A percentile compares a stretch with the other conserved stretches of the same genome.
Conservation (phyloP, 257 asterid species). For the Plectranthus barbatus region DNA sequence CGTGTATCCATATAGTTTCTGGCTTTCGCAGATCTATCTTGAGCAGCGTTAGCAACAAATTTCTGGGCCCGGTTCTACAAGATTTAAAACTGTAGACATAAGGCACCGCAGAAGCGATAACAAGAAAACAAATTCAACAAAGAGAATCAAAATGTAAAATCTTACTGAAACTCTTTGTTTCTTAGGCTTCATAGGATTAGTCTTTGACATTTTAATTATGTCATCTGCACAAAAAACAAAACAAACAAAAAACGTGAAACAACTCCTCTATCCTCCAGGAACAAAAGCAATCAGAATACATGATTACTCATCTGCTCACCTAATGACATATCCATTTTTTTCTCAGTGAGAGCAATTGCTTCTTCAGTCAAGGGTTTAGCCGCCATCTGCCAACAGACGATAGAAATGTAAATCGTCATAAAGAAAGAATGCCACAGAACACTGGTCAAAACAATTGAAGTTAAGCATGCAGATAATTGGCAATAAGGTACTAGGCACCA, state of each 20-base stretch:
- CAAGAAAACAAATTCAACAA: background rate
- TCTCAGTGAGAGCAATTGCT: conserved; percentile 86
- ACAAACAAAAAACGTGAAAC: background rate
- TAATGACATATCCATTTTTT: conserved; percentile 89
- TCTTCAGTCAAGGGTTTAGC: conserved; percentile 50
- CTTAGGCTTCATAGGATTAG: conserved; percentile 37
- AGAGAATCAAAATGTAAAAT: background rate
- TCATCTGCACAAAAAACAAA: conserved; percentile 49
- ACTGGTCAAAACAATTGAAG: background rate
- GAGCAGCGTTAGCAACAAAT: conserved; percentile 34
- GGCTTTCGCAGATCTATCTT: conserved; percentile 44
- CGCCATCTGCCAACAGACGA: conserved; percentile 57
- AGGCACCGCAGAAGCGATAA: background rate
- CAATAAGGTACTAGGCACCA: background rate
- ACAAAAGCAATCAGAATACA: background rate
- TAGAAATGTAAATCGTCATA: conserved; percentile 1
- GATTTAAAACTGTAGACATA: conserved; percentile 4
- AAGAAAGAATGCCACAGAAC: background rate
- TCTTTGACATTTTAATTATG: conserved; percentile 79
- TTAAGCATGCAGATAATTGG: background rate
- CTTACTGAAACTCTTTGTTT: conserved; percentile 65
- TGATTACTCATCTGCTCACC: conserved; percentile 31
- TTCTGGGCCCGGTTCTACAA: conserved; percentile 58
- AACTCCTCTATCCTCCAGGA: background rate
- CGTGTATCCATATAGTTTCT: conserved; percentile 51